Conservation (phyloP, 768 basidiomycete species). For the Cantharellus cinnabarinus region DNA sequence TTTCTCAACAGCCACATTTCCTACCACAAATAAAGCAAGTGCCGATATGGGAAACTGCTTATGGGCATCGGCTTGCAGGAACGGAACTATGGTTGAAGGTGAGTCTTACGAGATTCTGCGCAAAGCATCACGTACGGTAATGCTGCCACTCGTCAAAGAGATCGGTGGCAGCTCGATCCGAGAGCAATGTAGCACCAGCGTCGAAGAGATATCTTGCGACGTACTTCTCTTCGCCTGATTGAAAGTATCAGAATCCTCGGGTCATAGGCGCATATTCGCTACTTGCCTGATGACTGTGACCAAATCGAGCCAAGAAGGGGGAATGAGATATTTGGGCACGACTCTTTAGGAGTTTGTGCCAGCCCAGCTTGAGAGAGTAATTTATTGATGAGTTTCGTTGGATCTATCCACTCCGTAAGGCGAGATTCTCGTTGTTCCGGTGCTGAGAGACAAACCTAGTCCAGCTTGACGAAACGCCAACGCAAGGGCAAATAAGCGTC, state of each 20-base stretch:
- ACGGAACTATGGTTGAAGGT: slow-evolving; percentile 29
- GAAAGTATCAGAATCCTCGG: no score
- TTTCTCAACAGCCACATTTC: slow-evolving; percentile 63
- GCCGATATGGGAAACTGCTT: slow-evolving; percentile 39
- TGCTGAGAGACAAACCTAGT: no score
- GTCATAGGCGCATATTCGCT: no score
- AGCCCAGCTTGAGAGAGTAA: no score
- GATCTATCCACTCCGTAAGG: no score
- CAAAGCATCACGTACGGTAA: slow-evolving; percentile 25
- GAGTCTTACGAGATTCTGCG: neutral
- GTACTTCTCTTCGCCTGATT: slow-evolving; percentile 22
- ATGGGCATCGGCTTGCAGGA: slow-evolving; percentile 36
- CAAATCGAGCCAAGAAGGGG: slow-evolving; percentile 51
- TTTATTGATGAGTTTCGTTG: no score
- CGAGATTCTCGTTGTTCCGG: no score
- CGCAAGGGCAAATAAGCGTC: no score
- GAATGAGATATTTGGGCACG: no score
- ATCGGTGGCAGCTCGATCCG: slow-evolving; percentile 41
- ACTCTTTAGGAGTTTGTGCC: no score
- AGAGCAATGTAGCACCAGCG: slow-evolving; percentile 41
- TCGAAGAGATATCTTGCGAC: slow-evolving; percentile 66
- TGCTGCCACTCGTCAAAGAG: slow-evolving; percentile 46
- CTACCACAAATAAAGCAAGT: slow-evolving; percentile 59
- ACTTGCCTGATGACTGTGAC: slow-evolving; percentile 35
- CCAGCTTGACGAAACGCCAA: no score